Evolutionary conservation across 495 filamentous ascomycete genomes (phyloP).

Genomic region (Pyronema domesticum): DNA sequence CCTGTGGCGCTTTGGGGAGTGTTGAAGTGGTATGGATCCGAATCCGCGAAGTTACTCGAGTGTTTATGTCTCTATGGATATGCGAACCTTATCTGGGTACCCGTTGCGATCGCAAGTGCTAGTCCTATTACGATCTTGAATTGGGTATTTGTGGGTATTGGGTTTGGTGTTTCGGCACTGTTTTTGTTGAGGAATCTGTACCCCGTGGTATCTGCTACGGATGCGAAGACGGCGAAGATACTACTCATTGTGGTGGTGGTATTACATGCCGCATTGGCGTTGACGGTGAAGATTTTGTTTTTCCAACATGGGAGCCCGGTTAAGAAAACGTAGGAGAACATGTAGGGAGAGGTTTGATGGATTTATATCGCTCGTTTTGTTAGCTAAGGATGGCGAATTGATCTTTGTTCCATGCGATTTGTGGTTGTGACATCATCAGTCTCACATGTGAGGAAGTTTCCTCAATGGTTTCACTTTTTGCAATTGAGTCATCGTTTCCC

Average conservation of each 20-base stretch:
- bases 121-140: slow-evolving; percentile 70
- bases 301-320: slow-evolving; percentile 42
- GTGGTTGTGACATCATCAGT: no score
- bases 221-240: slow-evolving; percentile 76
- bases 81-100: slow-evolving; percentile 88
- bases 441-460: no score
- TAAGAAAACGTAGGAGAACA: no score
- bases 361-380: no score
- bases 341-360: no score
- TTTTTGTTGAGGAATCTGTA: slow-evolving; percentile 88
- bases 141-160: slow-evolving; percentile 80
- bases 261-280: slow-evolving; percentile 69
- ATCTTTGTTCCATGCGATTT: no score
- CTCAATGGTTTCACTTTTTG: no score
- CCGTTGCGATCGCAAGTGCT: slow-evolving; percentile 80
- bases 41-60: slow-evolving; percentile 77
- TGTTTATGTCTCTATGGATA: slow-evolving; percentile 92
- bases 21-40: slow-evolving; percentile 81
- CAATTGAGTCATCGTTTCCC: no score
- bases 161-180: slow-evolving; percentile 67
- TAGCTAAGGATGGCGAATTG: no score
- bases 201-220: slow-evolving; percentile 80
- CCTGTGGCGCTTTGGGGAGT: slow-evolving; percentile 74
- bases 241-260: slow-evolving; percentile 66
- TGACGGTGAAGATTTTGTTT: slow-evolving; percentile 91